phyloP scores from a whole-genome alignment of 768 basidiomycete genomes.

The Pisolithus sp. region DNA sequence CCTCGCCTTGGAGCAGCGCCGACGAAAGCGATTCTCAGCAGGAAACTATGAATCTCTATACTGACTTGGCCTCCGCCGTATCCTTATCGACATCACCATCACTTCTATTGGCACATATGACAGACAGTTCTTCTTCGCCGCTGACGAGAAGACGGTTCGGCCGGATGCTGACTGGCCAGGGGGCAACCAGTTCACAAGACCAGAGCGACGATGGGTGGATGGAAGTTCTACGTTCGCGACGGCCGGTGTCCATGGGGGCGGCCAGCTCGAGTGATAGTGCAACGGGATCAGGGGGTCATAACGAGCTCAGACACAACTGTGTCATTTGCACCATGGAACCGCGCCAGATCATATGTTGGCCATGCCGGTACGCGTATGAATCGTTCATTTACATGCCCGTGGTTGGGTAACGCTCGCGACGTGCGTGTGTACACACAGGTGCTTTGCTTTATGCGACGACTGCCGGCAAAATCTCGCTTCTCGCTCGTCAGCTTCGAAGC shows the following conservation, averaged over 20 bases:
- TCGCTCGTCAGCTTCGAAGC: slow-evolving; percentile 41
- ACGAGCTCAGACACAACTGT: slow-evolving; percentile 39
- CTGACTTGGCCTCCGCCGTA: slow-evolving; percentile 42
- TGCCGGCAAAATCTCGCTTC: slow-evolving; percentile 49
- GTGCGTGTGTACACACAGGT: slow-evolving; percentile 24
- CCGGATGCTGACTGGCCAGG: slow-evolving; percentile 25
- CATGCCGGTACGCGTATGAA: slow-evolving; percentile 55
- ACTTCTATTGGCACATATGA: slow-evolving; percentile 51
- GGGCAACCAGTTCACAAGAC: slow-evolving; percentile 1
- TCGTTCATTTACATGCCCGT: background rate
- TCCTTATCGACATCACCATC: slow-evolving; percentile 32
- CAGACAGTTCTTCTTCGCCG: slow-evolving; percentile 35
- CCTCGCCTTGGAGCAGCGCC: slow-evolving; percentile 20
- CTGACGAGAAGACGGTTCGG: slow-evolving; percentile 45
- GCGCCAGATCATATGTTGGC: slow-evolving; percentile 76
- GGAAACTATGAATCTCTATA: slow-evolving; percentile 46
- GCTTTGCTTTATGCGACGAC: slow-evolving; percentile 48
- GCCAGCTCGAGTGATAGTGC: slow-evolving; percentile 5
- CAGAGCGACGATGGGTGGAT: slow-evolving; percentile 21
- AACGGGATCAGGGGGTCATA: slow-evolving; percentile 20
- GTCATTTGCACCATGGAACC: slow-evolving; percentile 68
- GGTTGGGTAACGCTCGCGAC: background rate
- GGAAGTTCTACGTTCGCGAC: slow-evolving; percentile 24
- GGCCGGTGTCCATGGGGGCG: slow-evolving; percentile 4
- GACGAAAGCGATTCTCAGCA: slow-evolving; percentile 30